Percentiles rank a stretch among this genome's conserved stretches.
phyloP scores from a whole-genome alignment of 2,329 filamentous ascomycete genomes.

The Tricladium varicosporioides region DNA sequence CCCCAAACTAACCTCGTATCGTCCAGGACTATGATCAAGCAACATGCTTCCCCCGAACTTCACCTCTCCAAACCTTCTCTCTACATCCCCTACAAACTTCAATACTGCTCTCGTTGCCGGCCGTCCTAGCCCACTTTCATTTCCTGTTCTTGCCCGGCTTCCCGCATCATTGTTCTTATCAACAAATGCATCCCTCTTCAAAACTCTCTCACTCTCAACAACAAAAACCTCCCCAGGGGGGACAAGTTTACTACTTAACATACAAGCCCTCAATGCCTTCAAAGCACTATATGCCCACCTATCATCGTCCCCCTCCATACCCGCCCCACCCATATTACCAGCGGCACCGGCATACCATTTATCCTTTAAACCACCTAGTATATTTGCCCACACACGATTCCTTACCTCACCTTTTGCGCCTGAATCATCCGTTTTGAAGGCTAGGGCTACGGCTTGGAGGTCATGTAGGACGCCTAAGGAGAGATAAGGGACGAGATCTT shows the following conservation, averaged over 20 bases:
- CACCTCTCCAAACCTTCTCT: conserved; percentile 67
- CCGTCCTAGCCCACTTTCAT: conserved; percentile 52
- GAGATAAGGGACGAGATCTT: conserved; percentile 71
- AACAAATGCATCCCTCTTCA: conserved; percentile 65
- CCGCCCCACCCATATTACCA: conserved; percentile 27
- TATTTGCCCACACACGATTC: conserved; percentile 61
- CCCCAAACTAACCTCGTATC: conserved; percentile 69
- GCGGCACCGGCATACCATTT: conserved; percentile 55
- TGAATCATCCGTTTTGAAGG: conserved; percentile 70
- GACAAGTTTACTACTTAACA: conserved; percentile 67
- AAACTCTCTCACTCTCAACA: conserved; percentile 65
- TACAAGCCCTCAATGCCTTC: conserved; percentile 62
- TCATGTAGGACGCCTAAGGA: conserved; percentile 74
- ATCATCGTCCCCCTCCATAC: conserved; percentile 52
- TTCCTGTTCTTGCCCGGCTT: conserved; percentile 16
- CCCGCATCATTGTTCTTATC: conserved; percentile 24
- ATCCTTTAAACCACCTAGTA: conserved; percentile 60
- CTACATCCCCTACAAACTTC: conserved; percentile 69
- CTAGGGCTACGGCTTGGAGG: conserved; percentile 67
- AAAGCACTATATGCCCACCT: conserved; percentile 69
- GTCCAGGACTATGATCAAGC: conserved; percentile 70
- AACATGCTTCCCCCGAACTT: conserved; percentile 72
- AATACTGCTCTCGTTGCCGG: conserved; percentile 68
- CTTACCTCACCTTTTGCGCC: conserved; percentile 66
- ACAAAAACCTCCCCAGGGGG: conserved; percentile 76